Evolutionary conservation across 176 grass and related monocot genomes (phyloP), one percentile per base, ranked within the genome.

Genomic region (Thalia dealbata): DNA sequence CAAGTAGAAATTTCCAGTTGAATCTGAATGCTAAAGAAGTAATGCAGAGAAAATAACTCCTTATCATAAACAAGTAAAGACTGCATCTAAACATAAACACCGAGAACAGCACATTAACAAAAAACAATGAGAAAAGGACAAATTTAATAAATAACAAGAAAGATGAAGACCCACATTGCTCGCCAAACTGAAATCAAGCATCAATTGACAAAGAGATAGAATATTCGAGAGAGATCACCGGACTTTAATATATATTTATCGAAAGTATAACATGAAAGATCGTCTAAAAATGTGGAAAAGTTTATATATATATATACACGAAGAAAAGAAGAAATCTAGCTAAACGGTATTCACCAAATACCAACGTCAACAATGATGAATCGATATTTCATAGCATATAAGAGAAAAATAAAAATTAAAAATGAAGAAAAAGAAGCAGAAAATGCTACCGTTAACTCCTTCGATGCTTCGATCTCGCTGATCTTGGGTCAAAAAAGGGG

Each of bases 391-490:
- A 12, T 29, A 67, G 12, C 38, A 73, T 46, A 80, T 42, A 74
- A 52, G 50, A 52, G 29, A 76, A 69, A 15, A 56, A 44, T 30
- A 10, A 73, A 45, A 2, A 10, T 19, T 60, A 52, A 73, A 43
- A 9, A 35, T 35, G 32, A 38, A 38, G 32, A 38, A 38, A 4
- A 38, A 38, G 4, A 38, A 38, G 35, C 7, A 54, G 43, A 18
- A 64, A 82, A 88, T 77, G 24, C 72, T 26, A 88, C 82, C 83
- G 24, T 75, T 26, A 88, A 80, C 83, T 56, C 64, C 78, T 92
- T 82, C 55, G 69, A 74, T 75, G 59, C 64, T 61, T 70, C 44
- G 74, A 35, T 48, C 54, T 41, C 63, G 18, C 69, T 52, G 78
- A 79, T 78, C 64, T 76, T 21, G 58, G 38, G 22, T 11, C 26